Base-by-base conservation (phyloP, 192 early-diverging fungal species). In the Chytriomyces sp. region DNA sequence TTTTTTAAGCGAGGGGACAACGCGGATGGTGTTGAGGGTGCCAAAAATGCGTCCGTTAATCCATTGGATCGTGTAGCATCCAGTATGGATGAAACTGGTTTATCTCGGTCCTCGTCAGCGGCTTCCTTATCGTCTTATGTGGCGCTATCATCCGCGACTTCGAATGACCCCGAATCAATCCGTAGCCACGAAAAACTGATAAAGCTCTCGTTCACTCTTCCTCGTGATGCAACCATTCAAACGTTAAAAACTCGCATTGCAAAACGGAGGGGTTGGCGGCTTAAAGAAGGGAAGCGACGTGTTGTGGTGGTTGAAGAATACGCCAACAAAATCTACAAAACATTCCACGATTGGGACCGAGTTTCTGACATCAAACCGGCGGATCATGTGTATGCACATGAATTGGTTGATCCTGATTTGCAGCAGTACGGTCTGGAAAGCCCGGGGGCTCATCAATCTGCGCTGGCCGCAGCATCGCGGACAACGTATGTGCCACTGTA, bases 201-300 rank as follows among this genome's bases (percentile, higher is more conserved):
- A 28, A 74, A 50, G 48, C 45, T 78, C 28, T 67, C 61, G 7
- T 16, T 78, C 9, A 87, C 83, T 24, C 72, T 93, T 11, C 85
- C 86, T 9, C 90, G 92, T 61, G 93, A 93, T 45, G 85, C 89
- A 6, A 85, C 86, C 6, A 81, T 93, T 10, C 76, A 77, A 64
- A 83, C 85, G 44, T 82, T 94, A 11, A 91, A 91, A 79, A 76
- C 86, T 8, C 75, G 82, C 59, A 82, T 94, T 0, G 91, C 89
- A 2, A 84, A 91, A 11, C 78, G 85, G 75, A 77, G 81, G 20
- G 78, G 87, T 0, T 83, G 89, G 61, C 81, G 82, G 18, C 62
- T 78, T 11, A 66, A 26, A 46, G 57, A 70, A 45, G 46, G 46
- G 8, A 49, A 53, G n/a, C 26, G 69, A 7, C 59, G 63, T 1